Percentiles rank a stretch among this genome's conserved stretches.
Conservation (phyloP, 164 flowering plant species). For the Aristolochia contorta region DNA sequence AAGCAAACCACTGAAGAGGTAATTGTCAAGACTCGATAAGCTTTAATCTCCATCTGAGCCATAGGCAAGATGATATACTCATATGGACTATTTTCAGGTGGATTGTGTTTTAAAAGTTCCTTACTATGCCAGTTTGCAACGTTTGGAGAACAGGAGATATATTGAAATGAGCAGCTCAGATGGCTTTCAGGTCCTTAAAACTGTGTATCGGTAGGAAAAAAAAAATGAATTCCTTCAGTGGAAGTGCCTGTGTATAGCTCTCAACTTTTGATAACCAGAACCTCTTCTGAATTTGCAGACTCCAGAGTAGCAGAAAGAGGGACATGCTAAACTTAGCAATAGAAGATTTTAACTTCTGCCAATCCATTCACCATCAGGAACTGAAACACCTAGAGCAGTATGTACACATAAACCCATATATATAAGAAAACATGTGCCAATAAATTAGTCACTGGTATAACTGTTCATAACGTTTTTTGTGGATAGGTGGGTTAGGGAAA, state of each 20-base stretch:
- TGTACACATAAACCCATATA: background rate
- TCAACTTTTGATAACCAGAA: background rate
- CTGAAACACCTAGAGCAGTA: constrained; percentile 47
- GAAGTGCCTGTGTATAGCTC: background rate
- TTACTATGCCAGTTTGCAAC: constrained; percentile 17
- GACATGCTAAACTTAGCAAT: constrained; percentile 38
- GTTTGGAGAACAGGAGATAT: constrained; percentile 37
- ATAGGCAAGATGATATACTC: background rate
- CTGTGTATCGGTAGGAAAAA: constrained; percentile 18
- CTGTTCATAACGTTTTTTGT: background rate
- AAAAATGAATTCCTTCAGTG: background rate
- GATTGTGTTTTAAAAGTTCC: constrained; percentile 24
- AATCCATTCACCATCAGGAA: constrained; percentile 38
- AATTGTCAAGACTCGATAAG: background rate
- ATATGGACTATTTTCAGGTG: constrained; percentile 33
- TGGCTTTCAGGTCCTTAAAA: constrained; percentile 10
- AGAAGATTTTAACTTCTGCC: constrained; percentile 50
- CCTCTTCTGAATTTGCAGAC: constrained; percentile 18
- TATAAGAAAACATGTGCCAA: background rate
- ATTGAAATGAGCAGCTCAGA: constrained; percentile 29
- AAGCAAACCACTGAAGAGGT: constrained; percentile 32
- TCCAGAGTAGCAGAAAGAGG: constrained; percentile 25
- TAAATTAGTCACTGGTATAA: background rate
- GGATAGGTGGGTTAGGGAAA: constrained; percentile 65
- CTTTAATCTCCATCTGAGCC: background rate